Percentiles rank a stretch among this genome's conserved stretches.
Evolutionary conservation across 78 protist species (phyloP).

Genomic region (Planoprotostelium fungivorum): DNA sequence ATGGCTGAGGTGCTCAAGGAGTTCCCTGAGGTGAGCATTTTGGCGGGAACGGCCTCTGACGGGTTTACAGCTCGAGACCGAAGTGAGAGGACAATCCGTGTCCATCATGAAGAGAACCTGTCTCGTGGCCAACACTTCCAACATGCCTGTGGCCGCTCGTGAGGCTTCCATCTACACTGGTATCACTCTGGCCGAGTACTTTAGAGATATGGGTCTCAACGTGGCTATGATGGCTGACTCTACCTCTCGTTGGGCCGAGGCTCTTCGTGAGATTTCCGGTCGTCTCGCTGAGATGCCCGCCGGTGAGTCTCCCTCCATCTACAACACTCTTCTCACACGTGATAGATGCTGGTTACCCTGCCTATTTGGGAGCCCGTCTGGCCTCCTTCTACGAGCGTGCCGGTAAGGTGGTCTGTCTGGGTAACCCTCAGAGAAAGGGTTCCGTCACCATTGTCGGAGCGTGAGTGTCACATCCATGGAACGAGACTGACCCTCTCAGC

Average conservation of each 20-base stretch:
- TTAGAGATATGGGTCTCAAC: conserved; percentile 98
- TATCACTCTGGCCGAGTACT: conserved; percentile 98
- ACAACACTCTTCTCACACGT: background rate
- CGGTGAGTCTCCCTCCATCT: conserved; percentile 14
- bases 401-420: conserved; percentile 91
- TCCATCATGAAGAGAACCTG: conserved; percentile 99
- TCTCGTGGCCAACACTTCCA: conserved; percentile 99
- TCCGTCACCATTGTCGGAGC: conserved; percentile 99
- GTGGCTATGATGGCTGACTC: conserved; percentile 99
- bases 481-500: background rate
- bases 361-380: conserved; percentile 98
- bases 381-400: conserved; percentile 99
- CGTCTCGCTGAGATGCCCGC: conserved; percentile 99
- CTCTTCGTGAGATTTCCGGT: conserved; percentile 99
- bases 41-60: conserved; percentile 4
- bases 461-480: conserved; percentile 1
- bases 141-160: conserved; percentile 99
- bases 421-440: conserved; percentile 95
- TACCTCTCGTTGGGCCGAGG: conserved; percentile 99
- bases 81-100: conserved; percentile 76
- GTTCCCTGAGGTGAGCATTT: conserved; percentile 87
- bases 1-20: conserved; percentile 99
- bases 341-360: conserved; percentile 98
- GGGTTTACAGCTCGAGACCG: conserved; percentile 8
- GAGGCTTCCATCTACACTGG: conserved; percentile 99